Evolutionary conservation across 2,329 filamentous ascomycete species (phyloP), one percentile per base, ranked within the genome.

Genomic region (Tolypocladium tropicale): DNA sequence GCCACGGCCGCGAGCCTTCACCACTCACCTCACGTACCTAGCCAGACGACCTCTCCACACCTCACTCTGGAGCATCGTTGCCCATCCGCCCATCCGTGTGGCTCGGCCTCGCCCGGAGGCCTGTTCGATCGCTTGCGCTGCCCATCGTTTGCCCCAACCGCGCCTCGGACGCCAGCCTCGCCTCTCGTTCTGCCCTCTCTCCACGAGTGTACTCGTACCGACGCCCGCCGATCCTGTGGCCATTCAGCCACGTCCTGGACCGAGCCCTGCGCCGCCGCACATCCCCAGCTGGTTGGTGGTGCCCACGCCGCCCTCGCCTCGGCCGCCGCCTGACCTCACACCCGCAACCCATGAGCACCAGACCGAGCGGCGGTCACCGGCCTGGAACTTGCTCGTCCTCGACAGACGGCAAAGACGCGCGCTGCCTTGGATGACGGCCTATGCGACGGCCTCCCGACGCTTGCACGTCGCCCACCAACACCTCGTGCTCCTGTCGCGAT

Each of bases 401-500:
- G 28, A 49, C 2, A 49, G 16, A 49, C 46, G 21, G 41, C 53
- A n/a, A 32, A 39, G 37, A 28, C 21, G 6, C 11, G 18, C 16
- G n/a, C 52, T 12, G 28, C 18, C 32, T 14, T 34, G n/a, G 5
- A n/a, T 46, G 33, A 32, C 33, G 18, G 50, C 37, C 50, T 28
- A 56, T 49, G 54, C 50, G n/a, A 30, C 21, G 41, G 23, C 11
- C 10, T 18, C 46, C 18, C 28, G 46, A 21, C 46, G 46, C 28
- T 14, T 30, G 25, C 43, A 28, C 23, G 25, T 48, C 43, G 43
- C 43, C 46, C 3, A 32, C 46, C 9, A 21, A 32, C 46, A 21
- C 18, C 18, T 50, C 28, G 46, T 32, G 46, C 18, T 30, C 53
- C 12, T 46, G 52, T 51, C 56, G 55, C 60, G 57, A 59, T 58